These are phyloP conservation scores for Zasmidium cellare DNA, from an alignment of 2,329 filamentous ascomycete genomes.

Conservation along the genomic window DNA sequence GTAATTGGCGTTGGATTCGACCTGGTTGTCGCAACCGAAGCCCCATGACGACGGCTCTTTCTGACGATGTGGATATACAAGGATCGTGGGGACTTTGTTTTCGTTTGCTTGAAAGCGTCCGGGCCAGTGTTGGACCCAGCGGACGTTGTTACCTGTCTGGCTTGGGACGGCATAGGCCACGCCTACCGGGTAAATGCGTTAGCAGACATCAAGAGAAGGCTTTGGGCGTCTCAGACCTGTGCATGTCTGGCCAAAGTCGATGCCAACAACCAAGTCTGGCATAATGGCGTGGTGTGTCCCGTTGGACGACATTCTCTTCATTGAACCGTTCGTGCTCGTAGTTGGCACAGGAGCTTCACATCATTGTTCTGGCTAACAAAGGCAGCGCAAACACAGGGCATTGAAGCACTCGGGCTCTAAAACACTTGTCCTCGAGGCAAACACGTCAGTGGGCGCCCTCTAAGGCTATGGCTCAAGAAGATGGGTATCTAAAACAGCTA, in stretches of 20 bases:
- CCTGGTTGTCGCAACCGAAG: slow-evolving; percentile 11
- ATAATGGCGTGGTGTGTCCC: not conserved
- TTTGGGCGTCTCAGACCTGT: not conserved
- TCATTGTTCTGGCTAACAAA: no score
- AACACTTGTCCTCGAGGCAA: no score
- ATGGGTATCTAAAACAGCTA: no score
- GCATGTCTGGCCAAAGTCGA: slow-evolving; percentile 2
- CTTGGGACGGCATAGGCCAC: slow-evolving; percentile 3
- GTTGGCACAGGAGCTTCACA: no score
- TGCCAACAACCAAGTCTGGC: not conserved
- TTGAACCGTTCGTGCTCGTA: not conserved
- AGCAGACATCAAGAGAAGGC: no score
- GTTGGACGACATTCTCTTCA: not conserved
- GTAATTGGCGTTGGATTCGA: slow-evolving; percentile 4
- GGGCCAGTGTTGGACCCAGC: slow-evolving; percentile 19
- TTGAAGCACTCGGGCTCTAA: no score
- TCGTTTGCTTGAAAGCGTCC: slow-evolving; percentile 11
- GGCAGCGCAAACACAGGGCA: no score
- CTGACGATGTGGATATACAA: slow-evolving; percentile 7
- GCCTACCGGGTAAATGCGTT: not conserved
- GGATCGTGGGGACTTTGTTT: slow-evolving; percentile 17
- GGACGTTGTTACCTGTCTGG: slow-evolving; percentile 2
- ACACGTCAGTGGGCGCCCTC: no score
- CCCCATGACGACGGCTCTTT: slow-evolving; percentile 10
- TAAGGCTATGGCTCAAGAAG: no score